phyloP scores from a whole-genome alignment of 345 rosid species.

The Ceriops decandra region DNA sequence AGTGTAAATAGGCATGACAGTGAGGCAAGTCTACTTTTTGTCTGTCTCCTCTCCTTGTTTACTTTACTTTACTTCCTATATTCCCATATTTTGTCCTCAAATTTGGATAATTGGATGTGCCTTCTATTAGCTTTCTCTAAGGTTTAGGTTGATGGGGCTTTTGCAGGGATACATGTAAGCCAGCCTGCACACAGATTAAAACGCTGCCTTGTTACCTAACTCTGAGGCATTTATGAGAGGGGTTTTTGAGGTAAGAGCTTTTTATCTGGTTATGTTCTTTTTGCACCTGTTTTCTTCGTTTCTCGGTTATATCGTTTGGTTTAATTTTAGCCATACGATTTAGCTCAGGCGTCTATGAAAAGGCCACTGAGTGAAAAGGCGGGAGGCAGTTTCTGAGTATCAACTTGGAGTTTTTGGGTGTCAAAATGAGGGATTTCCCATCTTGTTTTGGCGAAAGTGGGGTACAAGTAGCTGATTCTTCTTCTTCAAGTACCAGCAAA shows the following conservation, averaged over 20 bases:
- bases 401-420: constrained; percentile 17
- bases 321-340: constrained; percentile 32
- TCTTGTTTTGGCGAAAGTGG: constrained; percentile 96
- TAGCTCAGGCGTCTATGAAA: constrained; percentile 31
- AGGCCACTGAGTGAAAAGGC: constrained; percentile 9
- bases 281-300: constrained; percentile 1
- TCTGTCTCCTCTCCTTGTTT: constrained; percentile 25
- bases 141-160: constrained; percentile 3
- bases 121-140: constrained; percentile 6
- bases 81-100: constrained; percentile 38
- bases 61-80: constrained; percentile 27
- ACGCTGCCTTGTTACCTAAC: constrained; percentile 24
- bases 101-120: constrained; percentile 15
- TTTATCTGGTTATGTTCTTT: constrained; percentile 9
- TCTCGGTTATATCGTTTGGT: constrained; percentile 11
- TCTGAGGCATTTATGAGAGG: constrained; percentile 29
- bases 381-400: constrained; percentile 18
- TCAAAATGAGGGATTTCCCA: constrained; percentile 85
- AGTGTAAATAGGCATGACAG: constrained; percentile 28
- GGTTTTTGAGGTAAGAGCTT: constrained; percentile 33
- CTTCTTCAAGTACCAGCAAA: constrained; percentile 57
- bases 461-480: constrained; percentile 77
- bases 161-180: constrained; percentile 17
- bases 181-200: constrained; percentile 27
- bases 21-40: constrained; percentile 44